Percentiles rank a stretch among this genome's conserved stretches.
These are phyloP conservation scores for Ciborinia camelliae DNA, from an alignment of 2,329 filamentous ascomycete genomes.

Conservation along the genomic window DNA sequence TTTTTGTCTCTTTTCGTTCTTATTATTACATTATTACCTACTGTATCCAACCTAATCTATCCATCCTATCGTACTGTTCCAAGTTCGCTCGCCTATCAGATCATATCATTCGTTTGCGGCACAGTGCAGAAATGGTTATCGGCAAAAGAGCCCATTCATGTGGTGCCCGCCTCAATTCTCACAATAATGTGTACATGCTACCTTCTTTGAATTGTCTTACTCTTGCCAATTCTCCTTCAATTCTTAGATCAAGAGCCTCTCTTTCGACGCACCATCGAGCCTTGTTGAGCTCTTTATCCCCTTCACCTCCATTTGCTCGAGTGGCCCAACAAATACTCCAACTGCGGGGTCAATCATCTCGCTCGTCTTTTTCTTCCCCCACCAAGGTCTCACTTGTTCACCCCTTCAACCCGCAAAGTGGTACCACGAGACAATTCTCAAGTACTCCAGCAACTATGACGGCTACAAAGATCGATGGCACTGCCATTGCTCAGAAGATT, in stretches of 20 bases:
- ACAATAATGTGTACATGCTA: background rate
- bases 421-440: slow-evolving; percentile 42
- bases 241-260: slow-evolving; percentile 13
- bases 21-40: too few species aligned
- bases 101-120: background rate
- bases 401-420: slow-evolving; percentile 10
- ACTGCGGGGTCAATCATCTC: slow-evolving; percentile 31
- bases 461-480: slow-evolving; percentile 92
- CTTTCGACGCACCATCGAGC: slow-evolving; percentile 20
- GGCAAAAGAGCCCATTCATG: slow-evolving; percentile 7
- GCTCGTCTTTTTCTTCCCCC: slow-evolving; percentile 24
- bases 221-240: background rate
- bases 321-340: slow-evolving; percentile 21
- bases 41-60: too few species aligned
- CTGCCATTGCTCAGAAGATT: slow-evolving; percentile 87
- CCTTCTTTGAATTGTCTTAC: slow-evolving; percentile 15
- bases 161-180: background rate
- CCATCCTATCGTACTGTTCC: background rate
- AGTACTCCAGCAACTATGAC: slow-evolving; percentile 65
- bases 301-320: slow-evolving; percentile 21
- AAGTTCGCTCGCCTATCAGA: background rate
- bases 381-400: slow-evolving; percentile 20
- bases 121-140: slow-evolving; percentile 16
- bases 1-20: background rate
- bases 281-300: slow-evolving; percentile 8